Percentiles rank a stretch among this genome's conserved stretches.
Conservation (phyloP, 192 early-diverging fungal genomes). For the Coemansia biformis region DNA sequence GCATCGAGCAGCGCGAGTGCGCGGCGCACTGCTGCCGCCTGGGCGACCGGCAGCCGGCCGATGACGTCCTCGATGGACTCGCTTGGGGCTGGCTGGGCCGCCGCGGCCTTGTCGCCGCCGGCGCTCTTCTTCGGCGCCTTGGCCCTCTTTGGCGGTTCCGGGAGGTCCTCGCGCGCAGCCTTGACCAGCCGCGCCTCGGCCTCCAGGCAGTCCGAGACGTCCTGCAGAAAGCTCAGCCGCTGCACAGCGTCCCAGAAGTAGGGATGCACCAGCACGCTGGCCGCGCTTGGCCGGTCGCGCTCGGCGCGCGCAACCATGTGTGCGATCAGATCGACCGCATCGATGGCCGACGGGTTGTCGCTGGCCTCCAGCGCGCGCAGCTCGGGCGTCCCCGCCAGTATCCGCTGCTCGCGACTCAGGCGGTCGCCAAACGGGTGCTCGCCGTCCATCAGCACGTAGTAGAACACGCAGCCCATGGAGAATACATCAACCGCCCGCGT, state of each 20-base stretch:
- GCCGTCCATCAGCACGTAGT: slow-evolving; percentile 84
- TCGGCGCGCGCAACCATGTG: slow-evolving; percentile 81
- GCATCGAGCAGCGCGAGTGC: slow-evolving; percentile 36
- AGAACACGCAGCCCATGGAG: slow-evolving; percentile 91
- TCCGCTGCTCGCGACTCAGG: slow-evolving; percentile 85
- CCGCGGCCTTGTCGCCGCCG: slow-evolving; percentile 11
- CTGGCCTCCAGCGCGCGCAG: slow-evolving; percentile 66
- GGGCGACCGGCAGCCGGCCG: slow-evolving; percentile 32
- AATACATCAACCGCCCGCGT: slow-evolving; percentile 94
- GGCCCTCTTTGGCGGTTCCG: slow-evolving; percentile 24
- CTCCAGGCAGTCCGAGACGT: slow-evolving; percentile 93
- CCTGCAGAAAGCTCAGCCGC: slow-evolving; percentile 85
- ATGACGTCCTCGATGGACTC: slow-evolving; percentile 40
- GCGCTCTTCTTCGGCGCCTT: slow-evolving; percentile 36
- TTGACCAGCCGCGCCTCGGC: slow-evolving; percentile 63
- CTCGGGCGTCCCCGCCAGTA: slow-evolving; percentile 68
- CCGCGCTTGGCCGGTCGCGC: slow-evolving; percentile 73
- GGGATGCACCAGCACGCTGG: slow-evolving; percentile 78
- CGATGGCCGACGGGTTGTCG: slow-evolving; percentile 62
- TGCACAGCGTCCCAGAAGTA: slow-evolving; percentile 90
- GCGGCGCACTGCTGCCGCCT: slow-evolving; percentile 42
- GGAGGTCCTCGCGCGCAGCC: slow-evolving; percentile 34
- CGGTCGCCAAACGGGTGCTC: slow-evolving; percentile 95
- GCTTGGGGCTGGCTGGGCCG: slow-evolving; percentile 16
- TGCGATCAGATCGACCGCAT: slow-evolving; percentile 85